phyloP scores from a whole-genome alignment of 257 asterid genomes.

The Henckelia pumila region DNA sequence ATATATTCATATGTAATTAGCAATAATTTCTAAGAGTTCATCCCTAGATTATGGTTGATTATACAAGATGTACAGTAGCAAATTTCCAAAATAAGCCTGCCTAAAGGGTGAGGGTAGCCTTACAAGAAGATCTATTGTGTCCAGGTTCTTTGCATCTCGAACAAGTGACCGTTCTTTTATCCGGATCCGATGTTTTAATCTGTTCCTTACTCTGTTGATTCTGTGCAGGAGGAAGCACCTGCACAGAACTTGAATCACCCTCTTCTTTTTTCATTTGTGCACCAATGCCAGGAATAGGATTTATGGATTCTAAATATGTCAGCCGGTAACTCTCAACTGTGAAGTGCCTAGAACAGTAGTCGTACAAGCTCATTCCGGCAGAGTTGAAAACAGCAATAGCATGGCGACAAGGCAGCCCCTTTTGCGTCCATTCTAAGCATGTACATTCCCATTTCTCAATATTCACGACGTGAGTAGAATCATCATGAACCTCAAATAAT shows the following conservation, averaged over 20 bases:
- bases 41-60: neutral
- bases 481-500: constrained; percentile 85
- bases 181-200: constrained; percentile 50
- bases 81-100: neutral
- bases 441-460: constrained; percentile 68
- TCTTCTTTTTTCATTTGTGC: constrained; percentile 36
- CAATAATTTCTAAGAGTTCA: neutral
- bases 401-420: constrained; percentile 70
- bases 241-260: constrained; percentile 35
- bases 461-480: constrained; percentile 71
- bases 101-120: constrained; percentile 32
- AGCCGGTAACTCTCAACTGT: constrained; percentile 49
- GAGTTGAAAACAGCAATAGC: constrained; percentile 67
- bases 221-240: constrained; percentile 75
- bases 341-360: constrained; percentile 60
- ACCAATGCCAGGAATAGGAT: constrained; percentile 49
- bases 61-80: neutral
- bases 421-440: constrained; percentile 74
- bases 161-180: constrained; percentile 83
- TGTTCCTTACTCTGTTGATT: constrained; percentile 46
- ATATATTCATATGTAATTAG: neutral
- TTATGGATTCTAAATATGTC: constrained; percentile 52
- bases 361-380: constrained; percentile 48
- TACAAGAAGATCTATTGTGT: constrained; percentile 88
- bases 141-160: constrained; percentile 85